A percentile compares a stretch with the other conserved stretches of the same genome.
Evolutionary conservation across 441 rosid genomes (phyloP).

Genomic region (Dalechampia spathulata): DNA sequence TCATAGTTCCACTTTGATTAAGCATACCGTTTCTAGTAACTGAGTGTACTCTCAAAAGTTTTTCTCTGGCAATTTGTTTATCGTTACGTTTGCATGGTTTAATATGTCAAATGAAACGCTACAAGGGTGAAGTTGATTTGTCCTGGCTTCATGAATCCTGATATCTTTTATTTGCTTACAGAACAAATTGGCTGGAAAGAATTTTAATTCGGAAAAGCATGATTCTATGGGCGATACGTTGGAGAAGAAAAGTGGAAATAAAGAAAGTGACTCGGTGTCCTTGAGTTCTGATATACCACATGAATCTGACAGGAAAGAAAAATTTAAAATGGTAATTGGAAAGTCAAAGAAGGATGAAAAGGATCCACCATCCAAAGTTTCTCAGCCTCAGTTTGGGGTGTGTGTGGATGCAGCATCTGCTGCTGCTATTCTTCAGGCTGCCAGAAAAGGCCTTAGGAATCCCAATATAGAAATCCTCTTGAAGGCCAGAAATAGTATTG

Average conservation of each 20-base stretch:
- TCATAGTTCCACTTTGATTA: no score
- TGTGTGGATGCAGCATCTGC: conserved; percentile 77
- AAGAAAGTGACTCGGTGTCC: conserved; percentile 34
- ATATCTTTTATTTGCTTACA: conserved; percentile 25
- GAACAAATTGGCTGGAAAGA: conserved; percentile 43
- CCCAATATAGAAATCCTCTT: conserved; percentile 52
- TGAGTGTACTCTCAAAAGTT: no score
- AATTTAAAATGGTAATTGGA: conserved; percentile 66
- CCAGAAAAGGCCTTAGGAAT: conserved; percentile 72
- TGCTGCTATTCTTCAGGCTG: conserved; percentile 94
- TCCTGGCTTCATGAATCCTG: background rate
- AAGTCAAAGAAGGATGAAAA: conserved; percentile 57
- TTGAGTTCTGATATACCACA: conserved; percentile 46
- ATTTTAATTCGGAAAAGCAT: conserved; percentile 26
- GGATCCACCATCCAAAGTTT: conserved; percentile 42
- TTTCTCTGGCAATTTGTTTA: no score
- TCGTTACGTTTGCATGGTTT: background rate
- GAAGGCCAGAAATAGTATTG: conserved; percentile 25
- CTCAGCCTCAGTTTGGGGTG: conserved; percentile 44
- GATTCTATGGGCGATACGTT: conserved; percentile 19
- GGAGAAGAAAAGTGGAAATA: conserved; percentile 34
- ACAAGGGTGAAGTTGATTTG: background rate
- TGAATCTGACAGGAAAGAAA: conserved; percentile 66
- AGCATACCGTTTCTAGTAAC: no score
- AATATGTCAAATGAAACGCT: background rate